Conservation (phyloP, 495 filamentous ascomycete species). For the Hypoxylon intermedium region DNA sequence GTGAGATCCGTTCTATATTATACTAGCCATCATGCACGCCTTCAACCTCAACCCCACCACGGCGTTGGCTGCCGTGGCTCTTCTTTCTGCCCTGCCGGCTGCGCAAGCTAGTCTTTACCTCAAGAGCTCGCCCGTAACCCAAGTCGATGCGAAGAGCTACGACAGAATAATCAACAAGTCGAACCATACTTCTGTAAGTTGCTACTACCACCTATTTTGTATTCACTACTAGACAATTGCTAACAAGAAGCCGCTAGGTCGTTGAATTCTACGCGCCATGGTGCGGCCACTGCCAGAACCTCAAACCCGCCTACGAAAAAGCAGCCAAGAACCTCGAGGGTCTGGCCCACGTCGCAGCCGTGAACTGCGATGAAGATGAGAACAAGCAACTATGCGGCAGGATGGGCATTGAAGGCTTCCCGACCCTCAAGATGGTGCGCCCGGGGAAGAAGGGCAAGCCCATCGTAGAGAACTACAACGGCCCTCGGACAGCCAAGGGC, state of each 20-base stretch:
- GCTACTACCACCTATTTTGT: background rate
- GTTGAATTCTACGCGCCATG: slow-evolving; percentile 91
- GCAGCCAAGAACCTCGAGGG: slow-evolving; percentile 87
- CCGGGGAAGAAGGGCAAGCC: slow-evolving; percentile 82
- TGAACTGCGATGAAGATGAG: slow-evolving; percentile 93
- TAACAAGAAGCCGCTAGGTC: slow-evolving; percentile 47
- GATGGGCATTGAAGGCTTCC: slow-evolving; percentile 95
- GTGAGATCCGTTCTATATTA: slow-evolving; percentile 6
- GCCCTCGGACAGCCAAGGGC: slow-evolving; percentile 76
- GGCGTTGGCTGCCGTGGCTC: slow-evolving; percentile 53
- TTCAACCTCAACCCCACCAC: slow-evolving; percentile 48
- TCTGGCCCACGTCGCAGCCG: slow-evolving; percentile 88
- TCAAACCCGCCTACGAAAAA: slow-evolving; percentile 95
- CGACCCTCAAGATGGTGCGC: slow-evolving; percentile 91
- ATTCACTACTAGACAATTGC: background rate
- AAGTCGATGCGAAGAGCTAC: slow-evolving; percentile 84
- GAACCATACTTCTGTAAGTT: slow-evolving; percentile 85
- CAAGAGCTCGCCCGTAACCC: slow-evolving; percentile 86
- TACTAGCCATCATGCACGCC: slow-evolving; percentile 48
- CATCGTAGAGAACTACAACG: slow-evolving; percentile 90
- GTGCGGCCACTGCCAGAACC: slow-evolving; percentile 96
- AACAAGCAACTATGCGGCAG: slow-evolving; percentile 89
- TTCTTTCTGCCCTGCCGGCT: slow-evolving; percentile 62
- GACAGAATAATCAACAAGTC: slow-evolving; percentile 84
- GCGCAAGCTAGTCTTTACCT: slow-evolving; percentile 78